These are phyloP conservation scores for Acanthamoeba pearcei DNA, from an alignment of 208 protist genomes.

Conservation along the genomic window DNA sequence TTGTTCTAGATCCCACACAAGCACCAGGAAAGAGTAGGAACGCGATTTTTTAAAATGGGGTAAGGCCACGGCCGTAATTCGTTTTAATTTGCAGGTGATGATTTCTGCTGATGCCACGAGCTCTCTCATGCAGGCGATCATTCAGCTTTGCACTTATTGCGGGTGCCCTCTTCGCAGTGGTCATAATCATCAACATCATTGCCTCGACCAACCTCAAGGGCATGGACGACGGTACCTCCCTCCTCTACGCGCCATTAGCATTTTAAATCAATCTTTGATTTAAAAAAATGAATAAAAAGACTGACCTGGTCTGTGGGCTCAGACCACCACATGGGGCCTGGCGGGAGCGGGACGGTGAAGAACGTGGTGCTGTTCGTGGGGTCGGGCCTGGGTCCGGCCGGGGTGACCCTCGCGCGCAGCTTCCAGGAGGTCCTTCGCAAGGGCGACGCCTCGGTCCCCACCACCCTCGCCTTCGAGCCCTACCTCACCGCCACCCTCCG, in stretches of 20 bases:
- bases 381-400: slow-evolving; percentile 8
- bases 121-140: not conserved
- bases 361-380: slow-evolving; percentile 38
- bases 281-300: not conserved
- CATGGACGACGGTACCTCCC: not conserved
- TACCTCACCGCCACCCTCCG: slow-evolving; percentile 39
- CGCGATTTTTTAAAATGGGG: not conserved
- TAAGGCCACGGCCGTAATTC: not conserved
- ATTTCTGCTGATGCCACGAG: not conserved
- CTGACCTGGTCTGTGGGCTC: not conserved
- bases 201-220: slow-evolving; percentile 4
- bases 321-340: not conserved
- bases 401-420: slow-evolving; percentile 25
- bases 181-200: slow-evolving; percentile 47
- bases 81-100: not conserved
- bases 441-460: not conserved
- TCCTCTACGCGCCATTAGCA: not conserved
- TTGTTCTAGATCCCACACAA: not conserved
- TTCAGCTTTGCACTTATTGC: slow-evolving; percentile 44
- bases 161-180: not conserved
- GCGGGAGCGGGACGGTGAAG: not conserved
- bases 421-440: not conserved
- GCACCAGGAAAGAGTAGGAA: not conserved
- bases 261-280: not conserved
- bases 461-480: slow-evolving; percentile 37